Conservation (phyloP, 768 basidiomycete species). For the Macrolepiota albuminosa region DNA sequence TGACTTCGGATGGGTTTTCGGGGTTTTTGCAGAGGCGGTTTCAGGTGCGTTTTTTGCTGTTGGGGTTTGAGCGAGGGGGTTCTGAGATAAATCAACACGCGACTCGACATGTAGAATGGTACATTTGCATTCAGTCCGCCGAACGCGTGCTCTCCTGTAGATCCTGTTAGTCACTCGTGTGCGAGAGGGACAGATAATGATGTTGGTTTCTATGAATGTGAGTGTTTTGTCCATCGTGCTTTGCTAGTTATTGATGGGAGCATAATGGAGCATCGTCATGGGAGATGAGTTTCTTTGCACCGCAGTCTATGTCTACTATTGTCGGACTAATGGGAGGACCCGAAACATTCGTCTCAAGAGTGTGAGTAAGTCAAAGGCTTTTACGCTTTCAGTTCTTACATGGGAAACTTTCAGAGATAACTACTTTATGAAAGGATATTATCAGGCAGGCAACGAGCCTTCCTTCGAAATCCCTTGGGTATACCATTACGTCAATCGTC, state of each 20-base stretch:
- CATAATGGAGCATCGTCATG: conserved; percentile 39
- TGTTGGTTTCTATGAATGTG: conserved; percentile 50
- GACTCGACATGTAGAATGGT: conserved; percentile 32
- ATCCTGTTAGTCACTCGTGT: conserved; percentile 42
- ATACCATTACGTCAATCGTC: conserved; percentile 46
- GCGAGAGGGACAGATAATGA: conserved; percentile 45
- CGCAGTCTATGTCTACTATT: conserved; percentile 45
- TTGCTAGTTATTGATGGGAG: not conserved
- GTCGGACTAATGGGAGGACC: conserved; percentile 44
- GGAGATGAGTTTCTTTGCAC: conserved; percentile 51
- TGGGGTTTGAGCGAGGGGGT: not conserved
- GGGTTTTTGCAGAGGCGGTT: conserved; percentile 43
- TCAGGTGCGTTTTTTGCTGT: conserved; percentile 23
- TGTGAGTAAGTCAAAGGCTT: conserved; percentile 23
- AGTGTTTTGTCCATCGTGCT: conserved; percentile 5
- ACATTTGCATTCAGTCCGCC: conserved; percentile 47
- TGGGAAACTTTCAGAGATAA: conserved; percentile 26
- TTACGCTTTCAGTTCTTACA: not conserved
- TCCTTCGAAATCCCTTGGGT: conserved; percentile 43
- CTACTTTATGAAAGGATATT: conserved; percentile 40
- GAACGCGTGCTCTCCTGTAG: conserved; percentile 45
- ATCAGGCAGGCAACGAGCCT: conserved; percentile 42
- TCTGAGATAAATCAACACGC: not conserved
- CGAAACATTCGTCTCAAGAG: conserved; percentile 33
- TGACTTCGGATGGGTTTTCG: conserved; percentile 41